Conservation (phyloP, 2,329 filamentous ascomycete genomes). For the Lecanoromycetidae sp. region DNA sequence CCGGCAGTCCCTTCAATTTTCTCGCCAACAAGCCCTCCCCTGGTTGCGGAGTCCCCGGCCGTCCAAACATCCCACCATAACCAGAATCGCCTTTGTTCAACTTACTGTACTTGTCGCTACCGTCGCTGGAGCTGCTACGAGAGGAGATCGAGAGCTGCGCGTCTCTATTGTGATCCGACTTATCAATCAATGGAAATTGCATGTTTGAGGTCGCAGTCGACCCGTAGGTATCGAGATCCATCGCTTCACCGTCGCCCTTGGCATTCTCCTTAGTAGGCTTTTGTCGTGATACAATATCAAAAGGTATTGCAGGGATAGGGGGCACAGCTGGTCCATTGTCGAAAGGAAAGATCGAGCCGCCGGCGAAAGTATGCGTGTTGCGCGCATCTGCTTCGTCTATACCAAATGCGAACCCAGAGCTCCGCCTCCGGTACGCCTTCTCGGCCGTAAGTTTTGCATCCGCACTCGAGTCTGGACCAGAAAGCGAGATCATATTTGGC, state of each 20-base stretch:
- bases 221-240: conserved; percentile 8
- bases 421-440: conserved; percentile 47
- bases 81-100: conserved; percentile 53
- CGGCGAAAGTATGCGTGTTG: conserved; percentile 19
- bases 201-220: conserved; percentile 1
- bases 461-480: conserved; percentile 32
- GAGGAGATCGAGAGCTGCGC: conserved; percentile 17
- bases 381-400: conserved; percentile 22
- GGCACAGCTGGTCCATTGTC: background rate
- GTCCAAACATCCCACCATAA: conserved; percentile 44
- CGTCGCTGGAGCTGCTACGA: conserved; percentile 27
- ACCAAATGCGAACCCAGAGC: conserved; percentile 36
- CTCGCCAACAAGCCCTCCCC: conserved; percentile 59
- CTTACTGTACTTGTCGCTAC: conserved; percentile 48
- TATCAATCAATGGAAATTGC: conserved; percentile 1
- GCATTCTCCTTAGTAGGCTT: background rate
- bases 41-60: conserved; percentile 28
- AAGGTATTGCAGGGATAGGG: conserved; percentile 14
- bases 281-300: conserved; percentile 4
- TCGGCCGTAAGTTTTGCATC: conserved; percentile 46
- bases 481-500: conserved; percentile 38
- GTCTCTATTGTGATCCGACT: conserved; percentile 21
- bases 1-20: conserved; percentile 51
- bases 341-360: conserved; percentile 21
- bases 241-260: background rate